phyloP scores from a whole-genome alignment of 768 basidiomycete genomes.

The Scleroderma bovista region DNA sequence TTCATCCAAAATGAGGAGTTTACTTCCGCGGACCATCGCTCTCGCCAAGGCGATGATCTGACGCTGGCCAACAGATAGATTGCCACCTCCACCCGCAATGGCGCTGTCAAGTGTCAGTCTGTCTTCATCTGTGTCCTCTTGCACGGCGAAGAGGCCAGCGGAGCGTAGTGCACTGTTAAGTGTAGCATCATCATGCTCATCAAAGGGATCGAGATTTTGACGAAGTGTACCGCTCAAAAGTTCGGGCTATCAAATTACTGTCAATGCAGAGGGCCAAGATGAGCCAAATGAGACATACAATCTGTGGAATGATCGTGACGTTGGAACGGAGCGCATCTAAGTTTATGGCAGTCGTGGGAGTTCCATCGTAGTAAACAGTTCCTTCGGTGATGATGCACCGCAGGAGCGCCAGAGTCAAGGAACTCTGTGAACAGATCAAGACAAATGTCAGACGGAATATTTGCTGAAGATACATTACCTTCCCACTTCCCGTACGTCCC shows the following conservation, averaged over 20 bases:
- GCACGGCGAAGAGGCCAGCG: constrained; percentile 40
- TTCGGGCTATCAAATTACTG: constrained; percentile 32
- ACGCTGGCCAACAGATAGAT: constrained; percentile 54
- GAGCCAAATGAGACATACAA: constrained; percentile 29
- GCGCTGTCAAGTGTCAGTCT: constrained; percentile 40
- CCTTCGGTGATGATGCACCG: constrained; percentile 52
- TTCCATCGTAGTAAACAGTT: constrained; percentile 45
- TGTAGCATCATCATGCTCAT: constrained; percentile 45
- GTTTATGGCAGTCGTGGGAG: constrained; percentile 42
- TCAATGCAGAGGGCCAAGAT: not conserved
- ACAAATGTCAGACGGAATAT: constrained; percentile 1
- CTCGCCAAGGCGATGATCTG: constrained; percentile 57
- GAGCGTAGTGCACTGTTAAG: constrained; percentile 45
- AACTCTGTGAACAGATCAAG: constrained; percentile 30
- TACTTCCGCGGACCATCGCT: constrained; percentile 52
- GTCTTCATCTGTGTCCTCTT: constrained; percentile 31
- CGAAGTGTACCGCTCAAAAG: constrained; percentile 52
- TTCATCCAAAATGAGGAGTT: constrained; percentile 55
- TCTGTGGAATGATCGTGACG: constrained; percentile 58
- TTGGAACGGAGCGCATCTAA: constrained; percentile 46
- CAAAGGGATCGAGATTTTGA: constrained; percentile 58
- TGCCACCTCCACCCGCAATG: constrained; percentile 40
- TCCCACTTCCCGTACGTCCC: constrained; percentile 56
- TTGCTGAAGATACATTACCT: constrained; percentile 22
- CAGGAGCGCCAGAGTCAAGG: constrained; percentile 47